Evolutionary conservation across 495 filamentous ascomycete genomes (phyloP).

Genomic region (Penicillium fimorum): DNA sequence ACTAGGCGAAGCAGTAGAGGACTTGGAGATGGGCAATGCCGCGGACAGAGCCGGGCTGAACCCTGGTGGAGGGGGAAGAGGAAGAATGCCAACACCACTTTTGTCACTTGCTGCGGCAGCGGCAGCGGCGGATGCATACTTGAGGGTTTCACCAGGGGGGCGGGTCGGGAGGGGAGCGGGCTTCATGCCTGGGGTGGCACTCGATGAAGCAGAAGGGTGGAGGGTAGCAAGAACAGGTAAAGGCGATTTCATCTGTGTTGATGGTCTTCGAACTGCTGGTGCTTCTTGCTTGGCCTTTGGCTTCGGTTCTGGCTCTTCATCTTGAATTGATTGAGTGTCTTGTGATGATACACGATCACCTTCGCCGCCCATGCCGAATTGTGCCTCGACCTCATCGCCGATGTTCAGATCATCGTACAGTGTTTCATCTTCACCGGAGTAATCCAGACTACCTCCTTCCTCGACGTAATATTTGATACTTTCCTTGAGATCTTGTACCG

Average conservation of each 20-base stretch:
- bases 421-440: constrained; percentile 79
- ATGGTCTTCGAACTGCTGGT: constrained; percentile 67
- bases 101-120: constrained; percentile 93
- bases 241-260: constrained; percentile 89
- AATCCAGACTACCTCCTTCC: constrained; percentile 83
- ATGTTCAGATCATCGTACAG: constrained; percentile 95
- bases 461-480: constrained; percentile 93
- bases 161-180: constrained; percentile 84
- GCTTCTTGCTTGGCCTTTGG: constrained; percentile 48
- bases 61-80: constrained; percentile 85
- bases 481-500: constrained; percentile 85
- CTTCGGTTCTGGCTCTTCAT: constrained; percentile 70
- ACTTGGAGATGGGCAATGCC: constrained; percentile 45
- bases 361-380: constrained; percentile 78
- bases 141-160: constrained; percentile 82
- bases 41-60: constrained; percentile 46
- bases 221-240: constrained; percentile 86
- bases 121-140: constrained; percentile 94
- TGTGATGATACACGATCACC: constrained; percentile 89
- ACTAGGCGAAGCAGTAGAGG: constrained; percentile 54
- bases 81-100: constrained; percentile 81
- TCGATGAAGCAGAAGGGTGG: constrained; percentile 50
- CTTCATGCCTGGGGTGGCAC: constrained; percentile 76
- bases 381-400: constrained; percentile 79
- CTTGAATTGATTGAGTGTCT: constrained; percentile 89